These are phyloP conservation scores for Cyphellophora attinorum DNA, from an alignment of 2,329 filamentous ascomycete species.

Conservation along the genomic window DNA sequence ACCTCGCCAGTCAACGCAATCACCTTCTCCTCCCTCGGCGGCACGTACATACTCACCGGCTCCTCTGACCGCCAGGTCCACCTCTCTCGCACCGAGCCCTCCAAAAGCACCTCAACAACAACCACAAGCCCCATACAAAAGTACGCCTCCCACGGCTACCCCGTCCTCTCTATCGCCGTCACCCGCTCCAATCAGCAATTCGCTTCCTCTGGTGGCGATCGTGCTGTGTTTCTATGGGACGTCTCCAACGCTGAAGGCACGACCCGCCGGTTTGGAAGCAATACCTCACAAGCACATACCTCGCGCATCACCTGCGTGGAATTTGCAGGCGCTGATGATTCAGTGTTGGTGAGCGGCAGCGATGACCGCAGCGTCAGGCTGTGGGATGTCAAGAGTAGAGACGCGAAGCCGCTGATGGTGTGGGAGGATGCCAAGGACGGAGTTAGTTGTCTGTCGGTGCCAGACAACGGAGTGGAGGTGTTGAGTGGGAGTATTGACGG, in stretches of 20 bases:
- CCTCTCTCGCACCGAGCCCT: constrained; percentile 59
- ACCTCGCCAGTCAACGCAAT: constrained; percentile 58
- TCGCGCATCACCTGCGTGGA: constrained; percentile 67
- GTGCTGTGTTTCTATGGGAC: constrained; percentile 89
- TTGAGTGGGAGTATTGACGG: constrained; percentile 77
- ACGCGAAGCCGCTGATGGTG: constrained; percentile 59
- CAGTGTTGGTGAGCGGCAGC: constrained; percentile 60
- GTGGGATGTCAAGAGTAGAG: constrained; percentile 57
- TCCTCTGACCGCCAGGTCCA: constrained; percentile 76
- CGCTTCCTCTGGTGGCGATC: constrained; percentile 80
- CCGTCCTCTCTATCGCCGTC: constrained; percentile 73
- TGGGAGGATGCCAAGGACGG: constrained; percentile 65
- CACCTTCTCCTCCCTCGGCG: constrained; percentile 61
- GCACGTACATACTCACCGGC: constrained; percentile 74
- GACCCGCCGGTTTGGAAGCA: constrained; percentile 60
- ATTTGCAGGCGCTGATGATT: constrained; percentile 65
- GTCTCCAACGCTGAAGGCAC: constrained; percentile 66
- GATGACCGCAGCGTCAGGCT: constrained; percentile 68
- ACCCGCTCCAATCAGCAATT: constrained; percentile 70
- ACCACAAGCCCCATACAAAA: constrained; percentile 61
- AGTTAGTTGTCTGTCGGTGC: constrained; percentile 18
- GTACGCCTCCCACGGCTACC: constrained; percentile 85
- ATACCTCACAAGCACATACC: constrained; percentile 48
- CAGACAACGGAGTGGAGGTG: constrained; percentile 33
- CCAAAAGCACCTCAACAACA: constrained; percentile 14